Conservation (phyloP, 2,329 filamentous ascomycete genomes). For the Cytospora paraplurivora region DNA sequence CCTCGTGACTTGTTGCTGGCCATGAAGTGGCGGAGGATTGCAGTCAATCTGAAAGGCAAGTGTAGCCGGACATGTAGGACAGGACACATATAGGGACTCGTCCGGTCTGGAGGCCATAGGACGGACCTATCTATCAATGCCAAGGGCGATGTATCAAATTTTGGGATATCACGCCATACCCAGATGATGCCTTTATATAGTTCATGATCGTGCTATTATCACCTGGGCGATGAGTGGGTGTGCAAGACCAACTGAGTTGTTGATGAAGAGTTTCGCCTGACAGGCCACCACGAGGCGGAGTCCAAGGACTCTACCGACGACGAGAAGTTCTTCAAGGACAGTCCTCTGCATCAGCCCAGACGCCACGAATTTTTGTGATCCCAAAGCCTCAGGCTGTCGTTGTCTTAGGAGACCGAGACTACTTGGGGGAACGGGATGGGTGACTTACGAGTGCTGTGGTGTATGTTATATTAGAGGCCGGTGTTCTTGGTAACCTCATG, state of each 20-base stretch:
- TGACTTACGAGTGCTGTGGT: neutral
- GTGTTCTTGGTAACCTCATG: neutral
- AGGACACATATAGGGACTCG: neutral
- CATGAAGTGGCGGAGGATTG: neutral
- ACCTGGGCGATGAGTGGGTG: too few relatives aligned
- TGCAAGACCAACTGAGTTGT: neutral
- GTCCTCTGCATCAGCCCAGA: neutral
- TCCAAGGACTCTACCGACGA: neutral
- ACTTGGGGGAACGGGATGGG: neutral
- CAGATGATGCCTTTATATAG: neutral
- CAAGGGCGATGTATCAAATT: neutral
- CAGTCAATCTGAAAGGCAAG: neutral
- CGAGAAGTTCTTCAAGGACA: too few relatives aligned
- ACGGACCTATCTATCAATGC: neutral
- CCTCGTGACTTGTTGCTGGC: neutral
- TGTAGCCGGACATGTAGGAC: neutral
- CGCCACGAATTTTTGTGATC: neutral
- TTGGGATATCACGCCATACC: neutral
- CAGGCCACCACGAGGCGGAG: neutral
- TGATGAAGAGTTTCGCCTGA: neutral
- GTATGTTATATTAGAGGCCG: neutral
- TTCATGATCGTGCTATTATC: neutral
- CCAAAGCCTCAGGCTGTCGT: neutral
- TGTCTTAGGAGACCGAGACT: neutral
- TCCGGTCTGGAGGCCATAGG: neutral